Conservation (phyloP, 352 stramenopile genomes). For the Phytophthora constricta region DNA sequence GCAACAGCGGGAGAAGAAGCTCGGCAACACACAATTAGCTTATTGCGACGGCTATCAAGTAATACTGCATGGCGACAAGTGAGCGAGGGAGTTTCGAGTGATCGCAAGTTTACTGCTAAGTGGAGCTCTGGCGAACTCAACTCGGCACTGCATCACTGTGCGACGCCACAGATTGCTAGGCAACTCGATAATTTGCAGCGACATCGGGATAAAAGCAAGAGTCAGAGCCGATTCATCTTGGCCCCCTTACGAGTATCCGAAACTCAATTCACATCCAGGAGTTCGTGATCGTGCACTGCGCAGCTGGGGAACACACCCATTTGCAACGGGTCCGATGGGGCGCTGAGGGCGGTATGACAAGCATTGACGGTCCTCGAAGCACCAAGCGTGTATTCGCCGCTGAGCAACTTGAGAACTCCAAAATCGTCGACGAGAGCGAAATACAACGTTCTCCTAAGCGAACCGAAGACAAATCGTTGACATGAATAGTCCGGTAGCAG, state of each 20-base stretch:
- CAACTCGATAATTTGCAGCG: slow-evolving; percentile 25
- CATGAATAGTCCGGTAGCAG: too few species aligned
- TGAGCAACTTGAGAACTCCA: not conserved
- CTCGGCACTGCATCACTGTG: slow-evolving; percentile 38
- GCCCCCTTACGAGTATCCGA: not conserved
- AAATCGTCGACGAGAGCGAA: too few species aligned
- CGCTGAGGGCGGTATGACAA: not conserved
- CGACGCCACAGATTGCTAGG: slow-evolving; percentile 37
- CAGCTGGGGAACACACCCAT: slow-evolving; percentile 20
- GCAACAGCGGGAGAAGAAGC: slow-evolving; percentile 10
- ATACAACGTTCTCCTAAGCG: too few species aligned
- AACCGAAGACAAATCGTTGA: too few species aligned
- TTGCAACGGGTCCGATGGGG: slow-evolving; percentile 28
- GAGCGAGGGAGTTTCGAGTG: slow-evolving; percentile 11
- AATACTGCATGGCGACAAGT: not conserved
- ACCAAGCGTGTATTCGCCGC: not conserved
- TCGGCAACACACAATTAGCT: not conserved
- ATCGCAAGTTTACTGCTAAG: slow-evolving; percentile 34
- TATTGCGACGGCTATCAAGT: not conserved
- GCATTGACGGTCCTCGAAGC: not conserved
- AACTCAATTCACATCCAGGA: slow-evolving; percentile 21
- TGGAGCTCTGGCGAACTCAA: slow-evolving; percentile 31
- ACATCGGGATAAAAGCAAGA: not conserved
- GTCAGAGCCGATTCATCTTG: not conserved
- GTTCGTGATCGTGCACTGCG: slow-evolving; percentile 31